Base-by-base conservation (phyloP, 768 basidiomycete genomes). In the Agaricus sinodeliciosus region DNA sequence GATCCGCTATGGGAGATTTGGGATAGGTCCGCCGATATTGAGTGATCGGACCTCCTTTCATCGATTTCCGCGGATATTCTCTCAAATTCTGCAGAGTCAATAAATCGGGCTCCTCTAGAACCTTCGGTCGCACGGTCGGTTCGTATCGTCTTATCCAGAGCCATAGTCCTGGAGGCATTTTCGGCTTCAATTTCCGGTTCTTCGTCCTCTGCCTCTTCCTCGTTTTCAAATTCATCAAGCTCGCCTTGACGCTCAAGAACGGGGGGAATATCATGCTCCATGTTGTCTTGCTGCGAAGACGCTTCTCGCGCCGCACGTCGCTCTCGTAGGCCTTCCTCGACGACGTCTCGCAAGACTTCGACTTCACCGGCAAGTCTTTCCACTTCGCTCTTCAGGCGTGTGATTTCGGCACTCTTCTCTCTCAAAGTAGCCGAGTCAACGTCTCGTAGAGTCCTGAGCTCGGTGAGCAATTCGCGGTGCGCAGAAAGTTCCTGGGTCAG, bases 281-380 rank as follows among this genome's bases (percentile, higher is more conserved):
- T 72, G 12, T 57, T 60, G 3, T 62, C 57, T n/a, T 64, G 61
- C 19, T 60, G 55, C 42, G 64, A 50, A 4, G 62, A 61, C 0
- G 59, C 63, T 48, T 87, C 83, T 55, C 84, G 69, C 3, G 72
- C 73, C 36, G 73, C 67, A 36, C 85, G 70, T 25, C 92, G 67
- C 57, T 91, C 90, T 55, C 84, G 79, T 49, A 96, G 72, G 3
- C 91, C 91, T 54, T 90, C 86, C 65, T 94, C 89, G 0, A 97
- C 90, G 0, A 94, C 86, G 0, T 83, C 86, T 9, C 87, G 73
- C n/a, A 96, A 73, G 2, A 90, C 85, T 55, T 88, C 87, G 2
- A 97, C 89, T 67, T 98, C 93, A 3, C 84, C 83, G 0, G 80
- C 84, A 4, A 96, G 78, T 40, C 85, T 68, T 60, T 94, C 89